Base-by-base conservation (phyloP, 495 filamentous ascomycete species). In the Durotheca rogersii region DNA sequence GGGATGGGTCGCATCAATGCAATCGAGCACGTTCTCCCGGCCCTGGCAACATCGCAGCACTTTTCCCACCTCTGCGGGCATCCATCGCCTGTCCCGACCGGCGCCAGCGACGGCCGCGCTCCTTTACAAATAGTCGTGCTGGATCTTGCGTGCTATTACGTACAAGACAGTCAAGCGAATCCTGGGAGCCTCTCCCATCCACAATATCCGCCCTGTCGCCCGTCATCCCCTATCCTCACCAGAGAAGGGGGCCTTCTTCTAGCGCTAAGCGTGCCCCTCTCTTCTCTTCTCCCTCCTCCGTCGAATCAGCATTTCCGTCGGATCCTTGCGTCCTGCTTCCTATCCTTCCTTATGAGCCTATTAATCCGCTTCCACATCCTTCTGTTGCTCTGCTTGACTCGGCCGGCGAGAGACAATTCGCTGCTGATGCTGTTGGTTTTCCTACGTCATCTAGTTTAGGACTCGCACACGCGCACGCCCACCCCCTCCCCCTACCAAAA, bases 131-230 rank as follows among this genome's bases (percentile, higher is more conserved):
- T 51, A 58, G 47, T 58, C 48, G 18, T 39, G 48, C 23, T 44
- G 49, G 39, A 16, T 44, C 41, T 34, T 49, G 53, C 47, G 51
- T 60, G 46, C 62, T 62, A 65, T 65, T 65, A 65, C 62, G 62
- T 65, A 65, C 62, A 62, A 65, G 39, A 50, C 54, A 58, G 25
- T 34, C 51, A 60, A 53, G 47, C 52, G 47, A 56, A 53, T 52
- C 47, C 27, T 56, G 39, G 58, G 50, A 47, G 52, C 47, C 23
- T 27, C 23, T 52, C 43, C 51, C 41, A n/a, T n/a, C n/a, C n/a
- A n/a, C n/a, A n/a, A n/a, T n/a, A n/a, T n/a, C n/a, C n/a, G n/a
- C n/a, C n/a, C n/a, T n/a, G n/a, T n/a, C n/a, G n/a, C n/a, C n/a
- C n/a, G n/a, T n/a, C n/a, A n/a, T n/a, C n/a, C n/a, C n/a, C n/a